Conservation (phyloP, 345 rosid species). For the Streptanthus diversifolius region DNA sequence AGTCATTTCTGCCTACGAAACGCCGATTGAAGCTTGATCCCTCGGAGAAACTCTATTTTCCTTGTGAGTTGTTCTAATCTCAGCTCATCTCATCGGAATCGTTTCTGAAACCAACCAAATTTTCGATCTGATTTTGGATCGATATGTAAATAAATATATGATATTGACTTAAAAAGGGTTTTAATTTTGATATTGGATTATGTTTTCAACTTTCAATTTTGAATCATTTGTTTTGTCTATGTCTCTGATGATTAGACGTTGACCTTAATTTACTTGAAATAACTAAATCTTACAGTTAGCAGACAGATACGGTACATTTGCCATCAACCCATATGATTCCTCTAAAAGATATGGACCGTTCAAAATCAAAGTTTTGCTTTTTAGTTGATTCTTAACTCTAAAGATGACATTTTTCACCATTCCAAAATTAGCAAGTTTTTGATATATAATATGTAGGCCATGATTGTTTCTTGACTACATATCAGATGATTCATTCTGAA, state of each 20-base stretch:
- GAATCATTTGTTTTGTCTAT: neutral
- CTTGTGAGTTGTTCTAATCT: constrained; percentile 52
- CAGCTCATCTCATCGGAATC: neutral
- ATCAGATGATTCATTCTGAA: neutral
- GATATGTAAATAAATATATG: neutral
- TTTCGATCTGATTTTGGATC: neutral
- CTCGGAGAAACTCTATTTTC: constrained; percentile 75
- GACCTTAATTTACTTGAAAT: neutral
- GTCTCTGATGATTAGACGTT: neutral
- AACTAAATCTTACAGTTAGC: neutral
- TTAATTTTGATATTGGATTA: neutral
- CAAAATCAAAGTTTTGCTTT: neutral
- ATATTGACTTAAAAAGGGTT: neutral
- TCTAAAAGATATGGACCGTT: neutral
- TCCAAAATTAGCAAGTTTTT: neutral
- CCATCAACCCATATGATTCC: neutral
- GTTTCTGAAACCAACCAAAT: neutral
- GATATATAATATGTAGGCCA: neutral
- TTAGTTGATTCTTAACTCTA: neutral
- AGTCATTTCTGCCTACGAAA: constrained; percentile 66
- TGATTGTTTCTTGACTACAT: neutral
- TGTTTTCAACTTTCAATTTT: neutral
- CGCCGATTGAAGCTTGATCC: constrained; percentile 96
- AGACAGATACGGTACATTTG: neutral
- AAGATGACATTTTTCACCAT: neutral